These are phyloP conservation scores for Suillus clintonianus DNA, from an alignment of 768 basidiomycete species.

Conservation along the genomic window DNA sequence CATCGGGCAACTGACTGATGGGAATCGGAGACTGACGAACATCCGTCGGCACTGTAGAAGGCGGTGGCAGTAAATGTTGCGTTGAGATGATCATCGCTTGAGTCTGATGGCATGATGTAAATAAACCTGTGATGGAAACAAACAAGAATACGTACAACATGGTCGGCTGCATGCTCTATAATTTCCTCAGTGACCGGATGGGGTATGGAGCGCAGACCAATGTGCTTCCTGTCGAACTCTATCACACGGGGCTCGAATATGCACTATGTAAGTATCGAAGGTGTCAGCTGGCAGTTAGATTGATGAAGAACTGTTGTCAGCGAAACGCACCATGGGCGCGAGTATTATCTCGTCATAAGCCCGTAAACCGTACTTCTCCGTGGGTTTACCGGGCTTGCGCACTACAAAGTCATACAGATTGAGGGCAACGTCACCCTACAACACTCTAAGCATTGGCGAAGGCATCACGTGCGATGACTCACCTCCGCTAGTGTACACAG, in stretches of 20 bases:
- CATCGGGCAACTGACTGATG: conserved; percentile 27
- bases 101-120: conserved; percentile 52
- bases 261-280: conserved; percentile 49
- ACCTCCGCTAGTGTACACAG: conserved; percentile 90
- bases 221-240: conserved; percentile 79
- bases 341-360: conserved; percentile 96
- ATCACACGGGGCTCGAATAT: conserved; percentile 93
- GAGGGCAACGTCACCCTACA: conserved; percentile 83
- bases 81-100: conserved; percentile 92
- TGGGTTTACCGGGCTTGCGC: conserved; percentile 68
- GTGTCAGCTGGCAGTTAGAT: neutral
- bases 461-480: conserved; percentile 20
- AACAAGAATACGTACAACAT: conserved; percentile 42
- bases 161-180: conserved; percentile 53
- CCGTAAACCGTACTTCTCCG: conserved; percentile 86
- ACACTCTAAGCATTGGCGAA: conserved; percentile 7
- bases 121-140: conserved; percentile 7
- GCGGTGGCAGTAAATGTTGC: conserved; percentile 64
- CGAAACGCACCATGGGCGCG: conserved; percentile 79
- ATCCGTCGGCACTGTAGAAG: conserved; percentile 25
- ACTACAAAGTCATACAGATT: conserved; percentile 92
- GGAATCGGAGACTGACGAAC: conserved; percentile 24
- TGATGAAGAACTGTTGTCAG: neutral
- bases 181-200: conserved; percentile 75
- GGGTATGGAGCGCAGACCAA: conserved; percentile 48